phyloP scores from a whole-genome alignment of 495 filamentous ascomycete genomes.

The Penicillium crystallinum region DNA sequence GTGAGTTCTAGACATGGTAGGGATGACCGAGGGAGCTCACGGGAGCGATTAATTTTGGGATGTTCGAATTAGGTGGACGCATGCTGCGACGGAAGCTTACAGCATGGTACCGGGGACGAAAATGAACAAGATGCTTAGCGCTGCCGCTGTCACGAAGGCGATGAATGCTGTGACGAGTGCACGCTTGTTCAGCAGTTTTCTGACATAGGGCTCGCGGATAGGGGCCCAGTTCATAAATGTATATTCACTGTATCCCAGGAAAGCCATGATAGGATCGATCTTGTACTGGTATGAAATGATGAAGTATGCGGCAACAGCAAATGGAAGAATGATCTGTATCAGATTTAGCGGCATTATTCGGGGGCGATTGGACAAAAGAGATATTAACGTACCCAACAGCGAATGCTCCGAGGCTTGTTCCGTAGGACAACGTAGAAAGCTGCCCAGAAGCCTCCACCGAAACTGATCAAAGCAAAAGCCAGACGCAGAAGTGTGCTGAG shows the following conservation, averaged over 20 bases:
- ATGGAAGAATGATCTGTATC: constrained; percentile 80
- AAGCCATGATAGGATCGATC: constrained; percentile 83
- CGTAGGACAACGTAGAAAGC: constrained; percentile 90
- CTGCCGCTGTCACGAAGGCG: constrained; percentile 68
- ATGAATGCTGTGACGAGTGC: constrained; percentile 69
- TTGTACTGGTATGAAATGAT: constrained; percentile 89
- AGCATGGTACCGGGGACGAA: constrained; percentile 88
- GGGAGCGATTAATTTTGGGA: constrained; percentile 5
- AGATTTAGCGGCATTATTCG: constrained; percentile 13
- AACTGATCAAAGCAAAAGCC: constrained; percentile 75
- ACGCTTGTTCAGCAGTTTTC: constrained; percentile 73
- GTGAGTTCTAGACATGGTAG: neutral
- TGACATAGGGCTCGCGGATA: constrained; percentile 84
- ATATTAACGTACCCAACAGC: constrained; percentile 69
- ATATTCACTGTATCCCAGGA: constrained; percentile 90
- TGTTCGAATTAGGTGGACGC: neutral
- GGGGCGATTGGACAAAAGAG: neutral
- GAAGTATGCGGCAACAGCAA: constrained; percentile 82
- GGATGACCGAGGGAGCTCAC: neutral
- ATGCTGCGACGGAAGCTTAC: constrained; percentile 33
- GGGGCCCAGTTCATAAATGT: constrained; percentile 84
- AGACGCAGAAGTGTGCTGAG: constrained; percentile 77
- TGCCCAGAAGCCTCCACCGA: constrained; percentile 92
- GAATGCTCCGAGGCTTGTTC: constrained; percentile 62
- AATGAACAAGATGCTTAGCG: constrained; percentile 76